A percentile compares a stretch with the other conserved stretches of the same genome.
These are phyloP conservation scores for Trichoderma virens DNA, from an alignment of 495 filamentous ascomycete species.

Conservation along the genomic window DNA sequence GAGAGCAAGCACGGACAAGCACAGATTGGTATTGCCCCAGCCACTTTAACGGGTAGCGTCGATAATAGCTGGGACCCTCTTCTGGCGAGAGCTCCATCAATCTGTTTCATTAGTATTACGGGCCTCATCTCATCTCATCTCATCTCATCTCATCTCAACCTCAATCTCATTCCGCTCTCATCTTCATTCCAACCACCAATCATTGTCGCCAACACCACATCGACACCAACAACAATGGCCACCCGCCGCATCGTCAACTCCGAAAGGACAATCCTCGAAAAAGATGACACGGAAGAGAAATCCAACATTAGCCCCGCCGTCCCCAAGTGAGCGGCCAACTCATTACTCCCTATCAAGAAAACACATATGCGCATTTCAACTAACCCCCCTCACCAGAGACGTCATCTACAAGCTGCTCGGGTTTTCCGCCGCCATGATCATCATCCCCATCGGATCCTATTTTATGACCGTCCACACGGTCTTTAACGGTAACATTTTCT, in stretches of 20 bases:
- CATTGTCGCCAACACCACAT: too few relatives aligned
- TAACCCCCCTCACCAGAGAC: too few relatives aligned
- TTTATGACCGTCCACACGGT: slow-evolving; percentile 69
- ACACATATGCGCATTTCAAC: slow-evolving; percentile 11
- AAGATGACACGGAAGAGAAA: slow-evolving; percentile 41
- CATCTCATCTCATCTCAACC: slow-evolving; percentile 6
- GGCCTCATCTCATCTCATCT: background rate
- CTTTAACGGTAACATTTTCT: slow-evolving; percentile 57
- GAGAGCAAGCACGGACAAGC: background rate
- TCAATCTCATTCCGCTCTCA: background rate
- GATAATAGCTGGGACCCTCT: background rate
- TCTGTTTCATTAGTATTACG: background rate
- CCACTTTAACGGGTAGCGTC: background rate
- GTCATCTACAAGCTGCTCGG: slow-evolving; percentile 84
- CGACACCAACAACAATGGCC: slow-evolving; percentile 39
- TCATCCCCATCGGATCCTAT: slow-evolving; percentile 76
- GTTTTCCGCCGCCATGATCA: slow-evolving; percentile 88
- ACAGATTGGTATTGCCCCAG: background rate
- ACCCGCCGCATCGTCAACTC: slow-evolving; percentile 48
- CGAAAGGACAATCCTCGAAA: slow-evolving; percentile 46
- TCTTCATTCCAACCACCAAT: background rate
- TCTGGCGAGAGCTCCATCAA: slow-evolving; percentile 1
- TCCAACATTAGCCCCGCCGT: slow-evolving; percentile 58
- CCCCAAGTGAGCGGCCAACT: slow-evolving; percentile 51
- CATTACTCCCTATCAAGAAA: background rate